phyloP scores from a whole-genome alignment of 1,139 yeast species.

The Hanseniaspora uvarum region DNA sequence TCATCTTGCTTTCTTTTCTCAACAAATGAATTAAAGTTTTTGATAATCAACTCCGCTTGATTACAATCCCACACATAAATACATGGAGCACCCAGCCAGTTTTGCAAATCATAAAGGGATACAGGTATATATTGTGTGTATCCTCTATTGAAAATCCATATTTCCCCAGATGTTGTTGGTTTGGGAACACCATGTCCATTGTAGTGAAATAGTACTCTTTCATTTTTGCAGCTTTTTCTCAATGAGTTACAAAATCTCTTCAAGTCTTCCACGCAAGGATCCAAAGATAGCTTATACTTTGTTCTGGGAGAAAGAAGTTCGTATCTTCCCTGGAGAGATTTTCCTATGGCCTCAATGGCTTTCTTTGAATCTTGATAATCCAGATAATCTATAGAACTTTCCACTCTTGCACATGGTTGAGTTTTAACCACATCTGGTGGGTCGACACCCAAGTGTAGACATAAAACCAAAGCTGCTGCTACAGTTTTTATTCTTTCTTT shows the following conservation, averaged over 20 bases:
- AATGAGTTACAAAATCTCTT: constrained; percentile 83
- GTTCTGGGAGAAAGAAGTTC: constrained; percentile 82
- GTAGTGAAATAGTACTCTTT: constrained; percentile 81
- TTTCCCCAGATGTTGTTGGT: constrained; percentile 95
- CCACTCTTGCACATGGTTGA: constrained; percentile 84
- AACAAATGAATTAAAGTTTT: constrained; percentile 79
- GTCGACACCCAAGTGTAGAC: constrained; percentile 88
- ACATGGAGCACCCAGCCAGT: constrained; percentile 97
- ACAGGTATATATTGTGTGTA: constrained; percentile 97
- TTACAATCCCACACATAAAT: constrained; percentile 91
- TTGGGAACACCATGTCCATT: constrained; percentile 99
- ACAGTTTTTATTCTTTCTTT: constrained; percentile 87
- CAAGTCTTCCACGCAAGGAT: constrained; percentile 92
- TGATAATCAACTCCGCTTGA: constrained; percentile 88
- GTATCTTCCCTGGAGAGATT: constrained; percentile 74
- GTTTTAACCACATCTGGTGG: constrained; percentile 95
- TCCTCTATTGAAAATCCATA: constrained; percentile 96
- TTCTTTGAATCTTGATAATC: constrained; percentile 77
- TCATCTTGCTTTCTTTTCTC: constrained; percentile 87
- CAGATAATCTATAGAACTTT: constrained; percentile 89
- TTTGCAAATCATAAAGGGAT: constrained; percentile 80
- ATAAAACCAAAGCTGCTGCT: constrained; percentile 83
- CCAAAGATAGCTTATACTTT: constrained; percentile 79
- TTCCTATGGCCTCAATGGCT: constrained; percentile 87
- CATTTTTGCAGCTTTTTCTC: constrained; percentile 84